A percentile compares a stretch with the other conserved stretches of the same genome.
phyloP scores from a whole-genome alignment of 164 flowering plant species.

The Berberis vulgaris region DNA sequence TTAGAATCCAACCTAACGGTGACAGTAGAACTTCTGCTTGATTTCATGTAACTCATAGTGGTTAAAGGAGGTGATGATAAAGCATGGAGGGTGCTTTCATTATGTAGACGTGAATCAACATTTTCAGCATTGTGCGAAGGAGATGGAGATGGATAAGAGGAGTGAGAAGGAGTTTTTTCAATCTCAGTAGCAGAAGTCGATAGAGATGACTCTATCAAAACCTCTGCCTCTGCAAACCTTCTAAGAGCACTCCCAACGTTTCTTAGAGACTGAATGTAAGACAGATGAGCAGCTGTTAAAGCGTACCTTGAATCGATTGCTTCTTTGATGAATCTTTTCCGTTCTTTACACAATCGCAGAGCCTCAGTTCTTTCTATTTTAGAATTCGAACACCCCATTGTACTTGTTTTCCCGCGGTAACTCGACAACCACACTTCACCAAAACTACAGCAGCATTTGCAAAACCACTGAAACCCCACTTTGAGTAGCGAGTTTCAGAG shows the following conservation, averaged over 20 bases:
- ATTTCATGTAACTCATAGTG: slow-evolving; percentile 60
- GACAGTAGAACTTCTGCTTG: slow-evolving; percentile 39
- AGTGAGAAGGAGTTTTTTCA: slow-evolving; percentile 77
- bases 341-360: slow-evolving; percentile 59
- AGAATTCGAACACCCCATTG: slow-evolving; percentile 70
- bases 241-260: slow-evolving; percentile 69
- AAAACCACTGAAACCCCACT: slow-evolving; percentile 6
- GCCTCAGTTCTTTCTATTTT: slow-evolving; percentile 57
- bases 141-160: slow-evolving; percentile 70
- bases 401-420: slow-evolving; percentile 58
- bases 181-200: slow-evolving; percentile 45
- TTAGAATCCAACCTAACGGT: slow-evolving; percentile 41
- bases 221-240: slow-evolving; percentile 74
- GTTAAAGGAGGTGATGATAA: slow-evolving; percentile 47
- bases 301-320: slow-evolving; percentile 76
- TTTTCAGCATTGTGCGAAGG: slow-evolving; percentile 50
- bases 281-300: slow-evolving; percentile 78
- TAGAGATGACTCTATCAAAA: slow-evolving; percentile 47
- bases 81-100: slow-evolving; percentile 40
- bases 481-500: not conserved
- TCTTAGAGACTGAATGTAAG: slow-evolving; percentile 62
- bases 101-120: slow-evolving; percentile 35
- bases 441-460: slow-evolving; percentile 7
- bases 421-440: slow-evolving; percentile 10
- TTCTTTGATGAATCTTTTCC: slow-evolving; percentile 68